Evolutionary conservation across 768 basidiomycete genomes (phyloP).

Genomic region (Epithele typhae): DNA sequence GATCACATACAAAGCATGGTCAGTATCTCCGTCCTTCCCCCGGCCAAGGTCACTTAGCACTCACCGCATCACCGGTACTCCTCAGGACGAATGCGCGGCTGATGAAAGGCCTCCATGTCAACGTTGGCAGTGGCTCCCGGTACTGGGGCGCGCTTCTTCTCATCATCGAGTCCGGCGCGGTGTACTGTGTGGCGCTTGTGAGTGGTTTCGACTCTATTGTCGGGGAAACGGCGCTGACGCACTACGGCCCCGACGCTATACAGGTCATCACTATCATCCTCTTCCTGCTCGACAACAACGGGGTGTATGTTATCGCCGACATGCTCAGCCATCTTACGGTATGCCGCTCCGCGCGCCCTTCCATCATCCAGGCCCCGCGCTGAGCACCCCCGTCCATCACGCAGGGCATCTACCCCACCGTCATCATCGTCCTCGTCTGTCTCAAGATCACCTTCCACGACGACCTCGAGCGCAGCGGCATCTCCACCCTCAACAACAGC

Average conservation of each 20-base stretch:
- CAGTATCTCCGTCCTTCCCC: background rate
- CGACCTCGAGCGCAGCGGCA: background rate
- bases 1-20: background rate
- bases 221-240: no score
- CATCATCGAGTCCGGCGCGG: background rate
- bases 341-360: background rate
- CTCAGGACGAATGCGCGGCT: background rate
- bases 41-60: background rate
- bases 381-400: no score
- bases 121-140: background rate
- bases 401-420: slow-evolving; percentile 1
- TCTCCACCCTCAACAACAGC: no score
- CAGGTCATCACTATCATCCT: background rate
- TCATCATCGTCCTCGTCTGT: background rate
- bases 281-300: background rate
- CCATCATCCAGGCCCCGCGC: background rate
- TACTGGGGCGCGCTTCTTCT: background rate
- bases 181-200: background rate
- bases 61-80: no score
- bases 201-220: background rate
- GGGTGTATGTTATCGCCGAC: background rate
- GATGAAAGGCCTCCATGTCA: no score
- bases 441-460: background rate
- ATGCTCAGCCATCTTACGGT: background rate
- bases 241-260: no score